These are phyloP conservation scores for Geranomyces variabilis DNA, from an alignment of 192 early-diverging fungal genomes.

Conservation along the genomic window DNA sequence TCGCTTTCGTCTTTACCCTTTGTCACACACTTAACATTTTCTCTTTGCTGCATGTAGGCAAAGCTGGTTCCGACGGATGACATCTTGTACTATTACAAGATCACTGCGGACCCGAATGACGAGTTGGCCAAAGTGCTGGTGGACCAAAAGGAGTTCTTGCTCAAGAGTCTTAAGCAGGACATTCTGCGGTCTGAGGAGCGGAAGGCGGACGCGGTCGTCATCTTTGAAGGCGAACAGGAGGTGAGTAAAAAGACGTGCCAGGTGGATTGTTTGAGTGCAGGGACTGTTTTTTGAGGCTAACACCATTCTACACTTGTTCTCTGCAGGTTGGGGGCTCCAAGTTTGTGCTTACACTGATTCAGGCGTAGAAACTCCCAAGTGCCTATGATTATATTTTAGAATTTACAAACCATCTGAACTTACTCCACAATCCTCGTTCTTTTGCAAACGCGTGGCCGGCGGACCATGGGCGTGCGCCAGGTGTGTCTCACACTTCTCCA, in stretches of 20 bases:
- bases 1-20: too few species aligned
- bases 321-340: conserved; percentile 14
- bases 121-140: conserved; percentile 72
- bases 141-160: conserved; percentile 73
- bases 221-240: conserved; percentile 88
- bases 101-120: conserved; percentile 71
- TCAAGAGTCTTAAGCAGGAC: conserved; percentile 73
- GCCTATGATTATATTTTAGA: too few species aligned
- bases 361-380: neutral
- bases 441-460: too few species aligned
- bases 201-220: conserved; percentile 44
- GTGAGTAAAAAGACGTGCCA: conserved; percentile 32
- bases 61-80: conserved; percentile 85
- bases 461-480: too few species aligned
- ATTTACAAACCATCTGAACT: too few species aligned
- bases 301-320: too few species aligned
- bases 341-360: conserved; percentile 10
- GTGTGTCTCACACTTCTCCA: too few species aligned
- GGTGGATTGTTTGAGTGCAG: neutral
- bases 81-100: conserved; percentile 79
- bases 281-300: neutral
- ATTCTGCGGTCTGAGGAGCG: conserved; percentile 47
- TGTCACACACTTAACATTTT: too few species aligned
- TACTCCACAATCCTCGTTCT: too few species aligned
- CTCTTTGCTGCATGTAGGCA: conserved; percentile 42